Conservation (phyloP, 768 basidiomycete species). For the Amanita polypyramis region DNA sequence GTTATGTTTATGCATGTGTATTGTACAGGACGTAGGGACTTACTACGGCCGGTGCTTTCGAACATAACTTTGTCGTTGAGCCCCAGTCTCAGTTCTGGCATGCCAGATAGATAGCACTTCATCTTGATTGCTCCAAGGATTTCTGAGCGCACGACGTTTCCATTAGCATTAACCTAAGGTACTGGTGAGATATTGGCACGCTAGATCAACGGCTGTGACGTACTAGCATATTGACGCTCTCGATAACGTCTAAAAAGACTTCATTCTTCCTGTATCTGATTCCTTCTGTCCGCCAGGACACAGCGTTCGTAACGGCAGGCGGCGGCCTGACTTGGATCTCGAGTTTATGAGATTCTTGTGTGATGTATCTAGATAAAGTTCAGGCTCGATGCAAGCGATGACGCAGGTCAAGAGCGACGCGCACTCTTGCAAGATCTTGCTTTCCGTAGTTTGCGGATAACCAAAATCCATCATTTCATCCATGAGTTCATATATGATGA, state of each 20-base stretch:
- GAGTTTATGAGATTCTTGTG: slow-evolving; percentile 95
- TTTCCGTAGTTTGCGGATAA: slow-evolving; percentile 97
- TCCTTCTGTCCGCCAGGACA: slow-evolving; percentile 96
- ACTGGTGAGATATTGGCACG: neutral
- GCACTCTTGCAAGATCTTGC: slow-evolving; percentile 96
- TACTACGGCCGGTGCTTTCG: slow-evolving; percentile 91
- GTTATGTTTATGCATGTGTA: neutral
- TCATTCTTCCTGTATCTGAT: slow-evolving; percentile 98
- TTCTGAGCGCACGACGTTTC: slow-evolving; percentile 94
- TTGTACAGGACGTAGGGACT: slow-evolving; percentile 19
- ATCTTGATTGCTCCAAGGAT: slow-evolving; percentile 99
- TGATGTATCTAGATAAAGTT: slow-evolving; percentile 66
- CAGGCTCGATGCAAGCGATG: neutral
- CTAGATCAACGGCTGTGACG: slow-evolving; percentile 17
- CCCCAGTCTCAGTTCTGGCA: slow-evolving; percentile 93
- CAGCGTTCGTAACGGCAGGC: slow-evolving; percentile 96
- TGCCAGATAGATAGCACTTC: slow-evolving; percentile 99
- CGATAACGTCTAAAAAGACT: slow-evolving; percentile 97
- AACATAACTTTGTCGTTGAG: slow-evolving; percentile 99
- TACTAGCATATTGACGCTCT: slow-evolving; percentile 92
- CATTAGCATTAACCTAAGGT: slow-evolving; percentile 84
- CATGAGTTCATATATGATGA: slow-evolving; percentile 97
- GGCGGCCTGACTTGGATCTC: slow-evolving; percentile 90
- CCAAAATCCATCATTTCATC: slow-evolving; percentile 99
- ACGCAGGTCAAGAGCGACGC: slow-evolving; percentile 15